phyloP scores from a whole-genome alignment of 163 green algal species.

The Trebouxia gelatinosa region DNA sequence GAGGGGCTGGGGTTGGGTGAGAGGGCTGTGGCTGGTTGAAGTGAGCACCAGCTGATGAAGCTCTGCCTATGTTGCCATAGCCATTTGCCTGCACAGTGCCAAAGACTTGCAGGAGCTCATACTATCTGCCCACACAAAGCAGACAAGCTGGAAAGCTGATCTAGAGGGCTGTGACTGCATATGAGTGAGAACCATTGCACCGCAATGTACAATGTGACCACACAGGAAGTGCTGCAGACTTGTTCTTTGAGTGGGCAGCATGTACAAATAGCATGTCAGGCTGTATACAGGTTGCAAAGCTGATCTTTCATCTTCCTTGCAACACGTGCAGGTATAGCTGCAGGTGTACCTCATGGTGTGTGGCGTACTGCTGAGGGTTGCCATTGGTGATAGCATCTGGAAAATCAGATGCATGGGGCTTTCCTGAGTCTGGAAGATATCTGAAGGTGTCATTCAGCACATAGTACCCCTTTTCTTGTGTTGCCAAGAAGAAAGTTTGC shows the following conservation, averaged over 20 bases:
- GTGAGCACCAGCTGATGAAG: background rate
- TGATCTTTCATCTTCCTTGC: too few species aligned
- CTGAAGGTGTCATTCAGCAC: slow-evolving; percentile 83
- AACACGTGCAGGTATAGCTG: too few species aligned
- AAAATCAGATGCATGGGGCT: background rate
- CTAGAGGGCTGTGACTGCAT: background rate
- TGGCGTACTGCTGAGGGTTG: background rate
- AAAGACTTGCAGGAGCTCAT: background rate
- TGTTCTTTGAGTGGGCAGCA: too few species aligned
- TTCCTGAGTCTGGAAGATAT: slow-evolving; percentile 37
- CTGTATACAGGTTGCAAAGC: too few species aligned
- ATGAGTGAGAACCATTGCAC: background rate
- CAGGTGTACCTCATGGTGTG: slow-evolving; percentile 17
- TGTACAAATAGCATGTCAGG: too few species aligned
- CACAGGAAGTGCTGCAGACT: too few species aligned
- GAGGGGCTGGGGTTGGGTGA: background rate
- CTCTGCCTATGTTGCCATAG: background rate
- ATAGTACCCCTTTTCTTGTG: slow-evolving; percentile 78
- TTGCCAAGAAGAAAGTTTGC: slow-evolving; percentile 82
- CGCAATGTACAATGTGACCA: background rate
- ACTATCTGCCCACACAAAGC: background rate
- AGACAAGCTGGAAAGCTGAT: background rate
- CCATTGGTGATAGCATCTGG: background rate
- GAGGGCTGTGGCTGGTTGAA: background rate
- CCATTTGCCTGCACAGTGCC: slow-evolving; percentile 16